Conservation (phyloP, 2,329 filamentous ascomycete species). For the Onygena corvina region DNA sequence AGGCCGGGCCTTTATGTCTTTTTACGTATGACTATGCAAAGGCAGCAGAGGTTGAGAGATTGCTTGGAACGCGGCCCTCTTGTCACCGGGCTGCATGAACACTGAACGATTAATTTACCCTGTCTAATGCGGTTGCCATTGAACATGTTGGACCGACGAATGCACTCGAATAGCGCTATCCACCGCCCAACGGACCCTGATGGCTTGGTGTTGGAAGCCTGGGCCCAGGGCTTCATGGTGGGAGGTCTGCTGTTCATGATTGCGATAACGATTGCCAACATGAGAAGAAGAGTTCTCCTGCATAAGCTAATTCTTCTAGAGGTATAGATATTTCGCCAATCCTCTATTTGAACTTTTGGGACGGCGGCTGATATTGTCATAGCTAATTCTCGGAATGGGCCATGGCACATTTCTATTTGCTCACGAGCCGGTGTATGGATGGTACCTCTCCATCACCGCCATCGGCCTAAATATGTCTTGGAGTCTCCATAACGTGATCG, state of each 20-base stretch:
- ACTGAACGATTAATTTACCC: not conserved
- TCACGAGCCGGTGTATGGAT: conserved; percentile 45
- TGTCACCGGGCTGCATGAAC: not conserved
- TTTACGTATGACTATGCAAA: not conserved
- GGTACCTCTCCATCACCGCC: conserved; percentile 51
- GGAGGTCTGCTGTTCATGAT: conserved; percentile 40
- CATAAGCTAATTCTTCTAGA: conserved; percentile 42
- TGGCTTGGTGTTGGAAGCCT: conserved; percentile 35
- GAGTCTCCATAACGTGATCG: conserved; percentile 53
- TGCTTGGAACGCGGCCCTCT: not conserved
- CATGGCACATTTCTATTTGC: conserved; percentile 51
- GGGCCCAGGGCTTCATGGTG: conserved; percentile 40
- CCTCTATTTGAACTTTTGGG: not conserved
- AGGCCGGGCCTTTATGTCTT: conserved; percentile 2
- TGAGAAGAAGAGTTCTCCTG: conserved; percentile 37
- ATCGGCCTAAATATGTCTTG: conserved; percentile 52
- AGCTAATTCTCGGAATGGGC: conserved; percentile 46
- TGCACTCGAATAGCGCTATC: not conserved
- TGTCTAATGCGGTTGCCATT: not conserved
- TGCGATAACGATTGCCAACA: conserved; percentile 40
- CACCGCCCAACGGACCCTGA: conserved; percentile 20
- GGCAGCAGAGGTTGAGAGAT: not conserved
- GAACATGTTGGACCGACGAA: not conserved
- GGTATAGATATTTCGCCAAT: conserved; percentile 21
- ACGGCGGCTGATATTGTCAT: conserved; percentile 2